Evolutionary conservation across 371 early-diverging fungal genomes (phyloP).

Genomic region (Zychaea mexicana): DNA sequence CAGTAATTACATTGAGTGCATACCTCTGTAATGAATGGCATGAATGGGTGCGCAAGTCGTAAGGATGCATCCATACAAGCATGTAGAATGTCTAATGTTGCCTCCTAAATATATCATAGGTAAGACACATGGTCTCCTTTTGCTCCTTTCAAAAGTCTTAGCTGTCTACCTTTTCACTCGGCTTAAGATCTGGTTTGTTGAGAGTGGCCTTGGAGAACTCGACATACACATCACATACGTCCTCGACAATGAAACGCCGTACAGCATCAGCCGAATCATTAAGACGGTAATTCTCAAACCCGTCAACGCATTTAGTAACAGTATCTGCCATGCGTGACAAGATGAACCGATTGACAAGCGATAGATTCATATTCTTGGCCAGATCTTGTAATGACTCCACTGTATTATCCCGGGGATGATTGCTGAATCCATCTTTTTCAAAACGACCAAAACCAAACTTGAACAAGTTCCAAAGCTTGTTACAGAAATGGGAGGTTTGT

Average conservation of each 20-base stretch:
- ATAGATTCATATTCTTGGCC: constrained; percentile 27
- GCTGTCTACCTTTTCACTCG: constrained; percentile 38
- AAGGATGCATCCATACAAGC: constrained; percentile 84
- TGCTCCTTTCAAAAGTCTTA: neutral
- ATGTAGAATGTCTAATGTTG: constrained; percentile 59
- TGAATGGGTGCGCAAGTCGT: constrained; percentile 93
- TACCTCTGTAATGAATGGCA: constrained; percentile 99
- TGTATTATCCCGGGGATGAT: neutral
- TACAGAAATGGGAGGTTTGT: constrained; percentile 94
- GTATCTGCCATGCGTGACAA: constrained; percentile 82
- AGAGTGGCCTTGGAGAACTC: constrained; percentile 76
- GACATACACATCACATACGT: constrained; percentile 96
- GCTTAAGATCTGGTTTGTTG: constrained; percentile 35
- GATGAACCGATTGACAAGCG: constrained; percentile 85
- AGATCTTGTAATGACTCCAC: neutral
- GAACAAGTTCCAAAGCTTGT: constrained; percentile 98
- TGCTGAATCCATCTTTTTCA: constrained; percentile 28
- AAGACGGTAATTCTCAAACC: constrained; percentile 77
- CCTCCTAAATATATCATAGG: constrained; percentile 21
- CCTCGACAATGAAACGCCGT: constrained; percentile 89
- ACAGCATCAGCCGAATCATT: constrained; percentile 86
- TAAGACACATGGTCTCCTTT: neutral
- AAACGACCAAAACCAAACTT: constrained; percentile 69
- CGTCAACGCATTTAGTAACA: constrained; percentile 59
- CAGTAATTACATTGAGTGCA: constrained; percentile 14